These are phyloP conservation scores for Diutina catenulata DNA, from an alignment of 1,139 yeast genomes.

Conservation along the genomic window DNA sequence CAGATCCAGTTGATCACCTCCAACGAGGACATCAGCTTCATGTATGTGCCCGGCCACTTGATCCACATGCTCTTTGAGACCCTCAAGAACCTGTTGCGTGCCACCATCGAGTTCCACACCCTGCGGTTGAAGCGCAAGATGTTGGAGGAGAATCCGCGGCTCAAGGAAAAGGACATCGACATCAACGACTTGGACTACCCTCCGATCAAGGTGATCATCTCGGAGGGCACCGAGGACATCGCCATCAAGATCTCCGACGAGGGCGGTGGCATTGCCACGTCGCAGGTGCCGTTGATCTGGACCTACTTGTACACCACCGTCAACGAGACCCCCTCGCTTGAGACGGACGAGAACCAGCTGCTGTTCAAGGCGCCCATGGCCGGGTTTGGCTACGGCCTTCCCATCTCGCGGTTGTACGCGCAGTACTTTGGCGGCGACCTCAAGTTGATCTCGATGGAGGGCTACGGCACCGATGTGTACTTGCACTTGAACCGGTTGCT, in stretches of 20 bases:
- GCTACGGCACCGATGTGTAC: constrained; percentile 89
- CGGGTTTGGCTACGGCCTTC: constrained; percentile 87
- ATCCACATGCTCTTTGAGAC: constrained; percentile 84
- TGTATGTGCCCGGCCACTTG: constrained; percentile 86
- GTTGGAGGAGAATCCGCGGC: constrained; percentile 31
- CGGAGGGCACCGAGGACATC: constrained; percentile 87
- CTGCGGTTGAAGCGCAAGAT: constrained; percentile 27
- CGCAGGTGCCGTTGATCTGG: constrained; percentile 81
- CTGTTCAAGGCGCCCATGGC: constrained; percentile 88
- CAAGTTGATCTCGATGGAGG: constrained; percentile 82
- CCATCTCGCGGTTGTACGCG: constrained; percentile 75
- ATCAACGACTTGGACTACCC: constrained; percentile 65
- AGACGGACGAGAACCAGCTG: constrained; percentile 40
- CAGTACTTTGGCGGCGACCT: constrained; percentile 89
- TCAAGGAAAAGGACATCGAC: constrained; percentile 31
- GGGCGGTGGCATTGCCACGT: constrained; percentile 88
- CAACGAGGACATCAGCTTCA: constrained; percentile 51
- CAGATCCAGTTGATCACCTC: constrained; percentile 67
- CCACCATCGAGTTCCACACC: constrained; percentile 70
- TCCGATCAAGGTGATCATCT: constrained; percentile 75
- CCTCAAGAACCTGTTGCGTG: constrained; percentile 70
- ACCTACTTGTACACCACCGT: constrained; percentile 87
- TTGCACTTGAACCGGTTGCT: constrained; percentile 58
- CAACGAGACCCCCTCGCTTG: constrained; percentile 57
- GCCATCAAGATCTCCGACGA: constrained; percentile 90